These are phyloP conservation scores for Agastache rugosa DNA, from an alignment of 257 asterid species.

Conservation along the genomic window DNA sequence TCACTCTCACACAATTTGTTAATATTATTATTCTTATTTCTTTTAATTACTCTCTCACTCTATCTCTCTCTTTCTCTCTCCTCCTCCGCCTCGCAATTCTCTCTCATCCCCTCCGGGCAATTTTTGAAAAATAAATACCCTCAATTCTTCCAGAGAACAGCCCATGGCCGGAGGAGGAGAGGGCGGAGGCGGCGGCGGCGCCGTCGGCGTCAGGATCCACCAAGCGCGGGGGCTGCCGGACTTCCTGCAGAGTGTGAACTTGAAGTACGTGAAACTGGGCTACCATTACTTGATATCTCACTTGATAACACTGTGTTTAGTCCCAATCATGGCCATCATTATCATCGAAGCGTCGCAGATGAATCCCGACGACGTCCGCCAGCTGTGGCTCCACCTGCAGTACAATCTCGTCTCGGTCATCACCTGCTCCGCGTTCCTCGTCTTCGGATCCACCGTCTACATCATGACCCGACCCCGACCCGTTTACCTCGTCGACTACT, in stretches of 20 bases:
- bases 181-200: slow-evolving; percentile 39
- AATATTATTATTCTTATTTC: neutral
- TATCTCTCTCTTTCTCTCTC: neutral
- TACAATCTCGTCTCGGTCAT: slow-evolving; percentile 70
- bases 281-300: slow-evolving; percentile 85
- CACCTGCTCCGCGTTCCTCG: slow-evolving; percentile 64
- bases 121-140: neutral
- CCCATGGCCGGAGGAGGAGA: slow-evolving; percentile 59
- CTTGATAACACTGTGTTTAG: slow-evolving; percentile 63
- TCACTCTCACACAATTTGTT: neutral
- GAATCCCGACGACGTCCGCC: slow-evolving; percentile 72
- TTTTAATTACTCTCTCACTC: slow-evolving; percentile 4
- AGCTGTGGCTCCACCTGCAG: slow-evolving; percentile 68
- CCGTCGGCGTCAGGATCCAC: slow-evolving; percentile 72
- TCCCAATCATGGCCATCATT: slow-evolving; percentile 64
- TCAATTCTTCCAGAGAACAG: slow-evolving; percentile 4
- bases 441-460: slow-evolving; percentile 75
- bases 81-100: slow-evolving; percentile 3
- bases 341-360: slow-evolving; percentile 66
- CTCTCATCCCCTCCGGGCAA: neutral
- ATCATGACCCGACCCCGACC: slow-evolving; percentile 77
- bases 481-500: slow-evolving; percentile 71
- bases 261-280: slow-evolving; percentile 84
- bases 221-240: slow-evolving; percentile 68
- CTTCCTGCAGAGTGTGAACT: slow-evolving; percentile 79